These are phyloP conservation scores for Ceriops tagal DNA, from an alignment of 345 rosid species.

Conservation along the genomic window DNA sequence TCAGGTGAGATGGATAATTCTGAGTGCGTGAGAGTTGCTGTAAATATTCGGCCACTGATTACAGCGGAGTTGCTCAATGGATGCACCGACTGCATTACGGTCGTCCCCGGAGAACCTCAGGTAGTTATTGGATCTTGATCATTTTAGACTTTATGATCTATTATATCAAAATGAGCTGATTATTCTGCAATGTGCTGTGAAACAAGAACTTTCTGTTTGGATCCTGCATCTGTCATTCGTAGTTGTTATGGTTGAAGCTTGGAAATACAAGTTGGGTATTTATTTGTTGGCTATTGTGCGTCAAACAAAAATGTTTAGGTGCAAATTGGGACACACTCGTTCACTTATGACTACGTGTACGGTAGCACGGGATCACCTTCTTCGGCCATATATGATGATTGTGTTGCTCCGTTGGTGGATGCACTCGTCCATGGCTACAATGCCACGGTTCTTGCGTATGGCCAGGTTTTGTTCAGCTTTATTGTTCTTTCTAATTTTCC, in stretches of 20 bases:
- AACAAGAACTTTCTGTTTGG: neutral
- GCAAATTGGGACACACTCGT: constrained; percentile 78
- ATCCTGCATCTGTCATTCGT: neutral
- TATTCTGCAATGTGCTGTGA: neutral
- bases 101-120: constrained; percentile 86
- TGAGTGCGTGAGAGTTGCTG: constrained; percentile 79
- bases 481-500: neutral
- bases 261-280: neutral
- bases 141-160: neutral
- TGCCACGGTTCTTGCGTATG: constrained; percentile 94
- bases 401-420: constrained; percentile 84
- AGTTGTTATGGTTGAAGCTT: too few relatives aligned
- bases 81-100: constrained; percentile 83
- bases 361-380: constrained; percentile 54
- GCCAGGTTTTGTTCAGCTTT: constrained; percentile 52
- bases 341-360: constrained; percentile 78
- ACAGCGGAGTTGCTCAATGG: constrained; percentile 84
- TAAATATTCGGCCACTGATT: constrained; percentile 81
- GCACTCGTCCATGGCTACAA: constrained; percentile 84
- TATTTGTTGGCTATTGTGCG: neutral
- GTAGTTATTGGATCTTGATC: constrained; percentile 23
- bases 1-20: constrained; percentile 31
- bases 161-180: neutral
- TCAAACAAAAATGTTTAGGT: constrained; percentile 38
- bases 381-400: constrained; percentile 48